Base-by-base conservation (phyloP, 225 moss, liverwort and hornwort species). In the Polytrichum commune region DNA sequence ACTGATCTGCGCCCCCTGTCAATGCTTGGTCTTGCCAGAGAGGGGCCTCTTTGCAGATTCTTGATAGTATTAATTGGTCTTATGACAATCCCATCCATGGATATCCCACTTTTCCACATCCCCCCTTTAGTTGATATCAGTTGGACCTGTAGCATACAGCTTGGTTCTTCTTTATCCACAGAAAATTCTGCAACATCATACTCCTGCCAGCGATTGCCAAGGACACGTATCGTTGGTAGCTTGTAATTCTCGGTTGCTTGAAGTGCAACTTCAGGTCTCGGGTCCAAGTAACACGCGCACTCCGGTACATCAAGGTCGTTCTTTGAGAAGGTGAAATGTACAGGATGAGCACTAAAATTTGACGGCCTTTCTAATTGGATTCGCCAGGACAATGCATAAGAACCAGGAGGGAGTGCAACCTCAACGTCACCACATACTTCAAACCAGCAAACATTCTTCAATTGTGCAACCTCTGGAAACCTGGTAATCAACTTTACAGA, bases 301-400 rank as follows among this genome's bases (percentile, higher is more conserved):
- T 77, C 77, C 0, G 29, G 20, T 0, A 54, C 62, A 25, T 27
- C 72, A 5, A 24, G 25, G 10, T 80, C 72, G 18, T 75, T 80
- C 26, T 80, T 86, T 0, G 72, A 67, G 60, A 80, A 74, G 0
- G 63, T 72, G 66, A 82, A 82, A 55, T 75, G 75, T 5, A 68
- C 79, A 64, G 79, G 79, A 61, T 73, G 70, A 23, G 6, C 26
- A 30, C 23, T 4, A 77, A 77, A 83, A 69, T 77, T 73, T 1
- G 1, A 18, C 18, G 73, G 55, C 18, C 67, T 27, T 30, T 19
- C 71, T 72, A 80, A 55, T 67, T 19, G 69, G n/a, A 83, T 62
- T 73, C 80, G 75, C 86, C 86, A 86, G 8, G 80, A 54, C 22
- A 83, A 56, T 9, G 75, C 80, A 0, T 83, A 83, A n/a, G 73